Base-by-base conservation (phyloP, 148 eudicot genomes). In the Heliosperma pusillum region DNA sequence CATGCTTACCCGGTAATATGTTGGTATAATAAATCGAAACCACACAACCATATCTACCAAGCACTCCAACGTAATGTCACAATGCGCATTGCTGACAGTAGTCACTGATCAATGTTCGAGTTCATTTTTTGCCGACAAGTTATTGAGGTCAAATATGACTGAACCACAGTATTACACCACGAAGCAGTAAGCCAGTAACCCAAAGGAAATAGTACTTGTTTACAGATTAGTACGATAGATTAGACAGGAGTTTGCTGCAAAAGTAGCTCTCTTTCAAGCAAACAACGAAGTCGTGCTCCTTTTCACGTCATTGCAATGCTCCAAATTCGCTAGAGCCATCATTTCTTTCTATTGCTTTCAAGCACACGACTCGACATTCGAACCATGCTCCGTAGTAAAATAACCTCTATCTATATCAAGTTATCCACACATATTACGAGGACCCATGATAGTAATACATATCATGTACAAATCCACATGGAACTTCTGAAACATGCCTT, bases 381-480 rank as follows among this genome's bases (percentile, higher is more conserved):
- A 64, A 65, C n/a, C 69, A 9, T 30, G 69, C 17, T 55, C 59
- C 57, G n/a, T 68, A 50, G 55, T 50, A 50, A 50, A 50, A 50
- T 50, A 68, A 76, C 56, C 58, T 68, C 79, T 66, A 76, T 76
- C 29, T 44, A 45, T 45, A 45, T 45, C 42, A 27, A 64, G 68
- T 40, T 66, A 71, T 70, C 57, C 45, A 70, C 74, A 69, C 22
- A 63, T 71, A 50, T 56, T 69, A 45, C 17, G 52, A 56, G 70
- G 53, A 53, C 75, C 75, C 76, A 56, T 53, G 72, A 65, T 53
- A 64, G 57, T 69, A 64, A 76, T 58, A 76, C 73, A 74, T 71
- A 70, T 74, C 76, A 80, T 80, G 83, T 80, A 80, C 83, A 80
- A 76, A 56, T 76, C 75, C 83, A 70, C 63, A 71, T 65, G 73